These are phyloP conservation scores for Lipomyces starkeyi DNA, from an alignment of 805 yeast species.

Conservation along the genomic window DNA sequence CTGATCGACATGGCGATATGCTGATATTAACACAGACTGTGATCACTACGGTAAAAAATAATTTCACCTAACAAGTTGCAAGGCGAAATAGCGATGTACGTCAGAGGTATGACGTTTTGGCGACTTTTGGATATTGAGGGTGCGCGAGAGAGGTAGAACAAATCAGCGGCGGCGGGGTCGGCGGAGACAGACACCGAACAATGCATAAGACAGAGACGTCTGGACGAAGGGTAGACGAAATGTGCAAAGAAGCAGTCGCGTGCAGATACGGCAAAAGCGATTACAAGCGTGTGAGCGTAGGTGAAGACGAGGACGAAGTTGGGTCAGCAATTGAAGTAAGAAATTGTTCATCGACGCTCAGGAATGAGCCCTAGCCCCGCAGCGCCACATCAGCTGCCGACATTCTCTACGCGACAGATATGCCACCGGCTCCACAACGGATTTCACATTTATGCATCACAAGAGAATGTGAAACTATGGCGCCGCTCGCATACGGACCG, in stretches of 20 bases:
- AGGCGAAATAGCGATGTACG: background rate
- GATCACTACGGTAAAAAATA: background rate
- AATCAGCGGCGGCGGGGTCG: slow-evolving; percentile 6
- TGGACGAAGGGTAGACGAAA: background rate
- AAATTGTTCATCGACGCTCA: too few species aligned
- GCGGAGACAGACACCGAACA: slow-evolving; percentile 14
- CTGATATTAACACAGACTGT: background rate
- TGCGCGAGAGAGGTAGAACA: slow-evolving; percentile 27
- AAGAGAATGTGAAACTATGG: too few species aligned
- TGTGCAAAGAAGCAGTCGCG: background rate
- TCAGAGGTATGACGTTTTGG: slow-evolving; percentile 4
- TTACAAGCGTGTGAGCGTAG: too few species aligned
- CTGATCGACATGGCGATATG: slow-evolving; percentile 30
- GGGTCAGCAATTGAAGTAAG: background rate
- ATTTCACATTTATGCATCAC: too few species aligned
- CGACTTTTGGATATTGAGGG: slow-evolving; percentile 21
- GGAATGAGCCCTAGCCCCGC: background rate
- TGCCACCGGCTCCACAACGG: too few species aligned
- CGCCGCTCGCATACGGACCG: too few species aligned
- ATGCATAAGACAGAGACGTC: slow-evolving; percentile 24
- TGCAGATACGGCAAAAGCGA: background rate
- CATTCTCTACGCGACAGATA: too few species aligned
- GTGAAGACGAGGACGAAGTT: background rate
- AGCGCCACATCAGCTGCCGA: background rate
- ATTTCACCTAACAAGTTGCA: background rate